Base-by-base conservation (phyloP, 306 rosid species). In the Gastrolobium bilobum region DNA sequence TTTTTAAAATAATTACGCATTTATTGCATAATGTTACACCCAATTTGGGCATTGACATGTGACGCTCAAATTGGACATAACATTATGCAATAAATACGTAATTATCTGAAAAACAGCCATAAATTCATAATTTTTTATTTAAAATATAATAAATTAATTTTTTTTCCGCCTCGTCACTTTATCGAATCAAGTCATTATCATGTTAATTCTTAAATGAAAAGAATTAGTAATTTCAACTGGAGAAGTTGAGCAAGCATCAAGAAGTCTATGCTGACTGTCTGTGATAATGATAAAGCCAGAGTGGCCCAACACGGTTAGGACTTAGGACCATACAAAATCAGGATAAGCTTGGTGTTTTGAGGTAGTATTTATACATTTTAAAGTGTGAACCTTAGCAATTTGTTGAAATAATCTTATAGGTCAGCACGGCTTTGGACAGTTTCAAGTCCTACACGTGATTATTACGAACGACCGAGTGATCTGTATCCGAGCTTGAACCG, bases 271-370 rank as follows among this genome's bases (percentile, higher is more conserved):
- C 46, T 75, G 44, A 46, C 54, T 68, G 31, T 6, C 5, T 29
- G 71, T 33, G 80, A 58, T 65, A 65, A 71, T 15, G 14, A 66
- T 76, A 42, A 40, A 9, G 46, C 34, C 58, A 4, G 5, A 46
- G 46, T 7, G 3, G 72, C 29, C n/a, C 37, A 65, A 59, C 62
- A 33, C 10, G 68, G 37, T 10, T 65, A 53, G 71, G 77, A 67
- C 30, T 7, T 65, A 53, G 71, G 77, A 67, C 30, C 38, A 40
- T n/a, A 35, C 47, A 61, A 53, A 65, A 78, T 78, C 71, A 75
- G 53, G 81, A 77, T 71, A 76, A 68, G 59, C 77, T 51, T 79
- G 78, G 29, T 26, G 6, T 29, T 43, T 14, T 38, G 15, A 39
- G 81, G 53, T 2, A 39, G 44, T 44, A 40, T 46, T 54, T 34